Evolutionary conservation across 2,329 filamentous ascomycete species (phyloP), one percentile per base, ranked within the genome.

Genomic region (Epicoccum nigrum): DNA sequence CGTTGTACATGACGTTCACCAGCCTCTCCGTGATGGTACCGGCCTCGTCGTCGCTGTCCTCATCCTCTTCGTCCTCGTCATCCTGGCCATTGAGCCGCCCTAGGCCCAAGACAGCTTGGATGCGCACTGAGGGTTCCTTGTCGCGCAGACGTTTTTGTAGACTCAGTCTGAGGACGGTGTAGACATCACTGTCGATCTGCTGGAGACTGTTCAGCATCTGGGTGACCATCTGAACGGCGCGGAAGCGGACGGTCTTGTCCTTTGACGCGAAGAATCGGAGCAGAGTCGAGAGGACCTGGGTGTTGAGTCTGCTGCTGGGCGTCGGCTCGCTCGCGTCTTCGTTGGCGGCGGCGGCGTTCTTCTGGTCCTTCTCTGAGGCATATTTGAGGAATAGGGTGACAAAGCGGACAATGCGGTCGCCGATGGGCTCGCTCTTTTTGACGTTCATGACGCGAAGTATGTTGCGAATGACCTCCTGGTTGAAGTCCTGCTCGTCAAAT

Each of bases 131-230:
- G 6, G 92, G 84, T 71, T 99, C 94, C 74, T 97, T 97, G 75
- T 99, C 94, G 60, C 91, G 86, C 42, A 97, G 87, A 27, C 94
- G 84, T 74, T 89, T 95, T 35, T 96, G 77, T 30, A 99, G 78
- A 0, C 88, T 89, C 45, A 90, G 82, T 44, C 90, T 84, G 54
- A 97, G 80, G 52, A 90, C 84, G 63, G 92, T 86, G 70, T 96
- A 99, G 9, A 97, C 76, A 40, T 94, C 90, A 69, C 96, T 92
- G 65, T 97, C 94, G 63, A 97, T 90, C 2, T 90, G 87, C 56
- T 96, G 90, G 20, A 99, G 81, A 11, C 89, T 94, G 75, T 96
- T 96, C 75, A 99, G 88, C 56, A 97, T 86, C 70, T 96, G 90
- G 2, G 92, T 89, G 45, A 96, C 86, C 44, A 96, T 84, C 70